phyloP scores from a whole-genome alignment of 768 basidiomycete species.

The Xerocomellus amylosporus region DNA sequence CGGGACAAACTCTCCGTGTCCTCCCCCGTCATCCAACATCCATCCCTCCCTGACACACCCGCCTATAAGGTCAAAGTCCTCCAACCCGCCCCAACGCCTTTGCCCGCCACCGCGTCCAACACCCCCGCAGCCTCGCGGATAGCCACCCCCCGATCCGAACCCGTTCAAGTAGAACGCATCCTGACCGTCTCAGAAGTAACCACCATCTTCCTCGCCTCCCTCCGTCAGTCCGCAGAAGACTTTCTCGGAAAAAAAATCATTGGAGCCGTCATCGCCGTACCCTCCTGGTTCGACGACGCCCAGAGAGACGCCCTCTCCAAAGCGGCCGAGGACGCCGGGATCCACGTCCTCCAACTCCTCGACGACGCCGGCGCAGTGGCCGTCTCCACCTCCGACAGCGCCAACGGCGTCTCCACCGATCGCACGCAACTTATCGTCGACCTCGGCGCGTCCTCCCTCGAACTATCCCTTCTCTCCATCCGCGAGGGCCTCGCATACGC shows the following conservation, averaged over 20 bases:
- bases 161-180: conserved; percentile 61
- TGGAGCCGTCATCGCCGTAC: conserved; percentile 83
- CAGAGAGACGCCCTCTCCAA: conserved; percentile 70
- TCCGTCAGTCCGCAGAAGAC: conserved; percentile 84
- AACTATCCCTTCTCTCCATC: conserved; percentile 66
- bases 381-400: conserved; percentile 49
- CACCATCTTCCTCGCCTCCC: conserved; percentile 79
- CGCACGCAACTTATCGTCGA: conserved; percentile 81
- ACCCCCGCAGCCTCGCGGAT: conserved; percentile 66
- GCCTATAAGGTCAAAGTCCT: conserved; percentile 85
- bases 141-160: conserved; percentile 72
- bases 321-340: conserved; percentile 77
- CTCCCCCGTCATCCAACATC: conserved; percentile 76
- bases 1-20: conserved; percentile 51
- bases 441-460: conserved; percentile 71
- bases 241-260: conserved; percentile 79
- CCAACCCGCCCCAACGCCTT: conserved; percentile 70
- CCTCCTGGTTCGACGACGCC: conserved; percentile 65
- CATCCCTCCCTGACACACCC: conserved; percentile 63
- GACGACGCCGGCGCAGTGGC: conserved; percentile 81
- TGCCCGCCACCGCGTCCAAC: conserved; percentile 51
- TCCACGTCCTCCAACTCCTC: conserved; percentile 80
- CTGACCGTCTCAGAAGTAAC: conserved; percentile 83
- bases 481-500: conserved; percentile 71
- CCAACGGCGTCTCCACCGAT: conserved; percentile 47